Conservation (phyloP, 2,329 filamentous ascomycete genomes). For the Davidsoniella australis region DNA sequence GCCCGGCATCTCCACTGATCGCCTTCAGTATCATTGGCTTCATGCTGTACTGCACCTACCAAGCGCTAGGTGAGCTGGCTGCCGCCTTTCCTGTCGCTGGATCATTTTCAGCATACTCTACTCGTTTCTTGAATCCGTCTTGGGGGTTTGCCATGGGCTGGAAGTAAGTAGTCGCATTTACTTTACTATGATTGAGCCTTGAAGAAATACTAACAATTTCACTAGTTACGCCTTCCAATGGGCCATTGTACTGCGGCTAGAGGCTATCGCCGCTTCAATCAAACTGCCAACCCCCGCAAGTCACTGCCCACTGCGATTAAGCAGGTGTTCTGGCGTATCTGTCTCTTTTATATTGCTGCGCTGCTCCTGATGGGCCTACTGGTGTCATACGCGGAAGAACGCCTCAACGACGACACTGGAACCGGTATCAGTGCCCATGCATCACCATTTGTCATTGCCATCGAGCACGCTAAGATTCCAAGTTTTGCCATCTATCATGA, state of each 20-base stretch:
- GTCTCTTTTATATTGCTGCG: slow-evolving; percentile 75
- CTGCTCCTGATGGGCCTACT: slow-evolving; percentile 67
- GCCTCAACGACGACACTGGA: slow-evolving; percentile 21
- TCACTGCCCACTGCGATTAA: slow-evolving; percentile 75
- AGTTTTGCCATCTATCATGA: slow-evolving; percentile 76
- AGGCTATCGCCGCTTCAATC: slow-evolving; percentile 73
- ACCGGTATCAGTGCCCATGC: slow-evolving; percentile 50
- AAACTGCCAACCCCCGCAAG: slow-evolving; percentile 64
- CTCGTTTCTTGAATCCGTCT: slow-evolving; percentile 78
- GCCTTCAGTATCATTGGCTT: slow-evolving; percentile 64
- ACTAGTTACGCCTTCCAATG: slow-evolving; percentile 69
- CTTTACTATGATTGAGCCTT: background rate
- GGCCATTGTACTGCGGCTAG: slow-evolving; percentile 66
- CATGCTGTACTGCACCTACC: slow-evolving; percentile 86
- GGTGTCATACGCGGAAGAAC: slow-evolving; percentile 46
- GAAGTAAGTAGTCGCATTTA: slow-evolving; percentile 47
- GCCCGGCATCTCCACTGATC: slow-evolving; percentile 61
- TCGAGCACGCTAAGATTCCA: slow-evolving; percentile 67
- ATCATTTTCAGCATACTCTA: slow-evolving; percentile 87
- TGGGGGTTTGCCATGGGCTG: slow-evolving; percentile 94
- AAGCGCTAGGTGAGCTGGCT: slow-evolving; percentile 80
- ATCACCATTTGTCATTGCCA: slow-evolving; percentile 88
- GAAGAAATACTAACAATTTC: slow-evolving; percentile 4
- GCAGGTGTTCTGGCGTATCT: slow-evolving; percentile 90
- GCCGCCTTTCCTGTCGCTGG: slow-evolving; percentile 82